phyloP scores from a whole-genome alignment of 345 rosid genomes.

The Moringa oleifera region DNA sequence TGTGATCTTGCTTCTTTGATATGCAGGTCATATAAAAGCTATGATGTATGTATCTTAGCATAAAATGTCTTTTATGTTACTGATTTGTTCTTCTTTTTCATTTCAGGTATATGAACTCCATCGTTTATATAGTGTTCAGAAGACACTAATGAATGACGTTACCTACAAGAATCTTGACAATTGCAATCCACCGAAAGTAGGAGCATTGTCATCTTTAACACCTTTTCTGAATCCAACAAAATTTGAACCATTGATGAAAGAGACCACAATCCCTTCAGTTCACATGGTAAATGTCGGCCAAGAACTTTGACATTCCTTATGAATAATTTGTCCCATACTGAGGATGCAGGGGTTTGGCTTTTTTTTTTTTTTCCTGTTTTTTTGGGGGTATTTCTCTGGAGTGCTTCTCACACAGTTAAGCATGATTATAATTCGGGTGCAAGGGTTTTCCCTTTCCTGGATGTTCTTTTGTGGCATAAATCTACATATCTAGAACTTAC shows the following conservation, averaged over 20 bases:
- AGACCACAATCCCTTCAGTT: slow-evolving; percentile 13
- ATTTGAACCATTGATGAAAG: slow-evolving; percentile 10
- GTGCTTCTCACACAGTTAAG: too few species aligned
- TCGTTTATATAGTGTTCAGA: slow-evolving; percentile 30
- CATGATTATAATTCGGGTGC: too few species aligned
- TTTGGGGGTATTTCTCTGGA: too few species aligned
- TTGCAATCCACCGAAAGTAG: slow-evolving; percentile 20
- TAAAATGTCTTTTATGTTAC: slow-evolving; percentile 5
- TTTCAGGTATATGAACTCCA: slow-evolving; percentile 48
- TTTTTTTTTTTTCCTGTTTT: too few species aligned
- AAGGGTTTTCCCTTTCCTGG: too few species aligned
- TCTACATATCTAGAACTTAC: too few species aligned
- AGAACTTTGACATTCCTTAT: background rate
- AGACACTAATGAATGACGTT: slow-evolving; percentile 36
- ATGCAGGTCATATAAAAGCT: background rate
- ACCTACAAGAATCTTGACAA: slow-evolving; percentile 20
- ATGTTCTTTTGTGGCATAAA: too few species aligned
- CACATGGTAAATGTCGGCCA: slow-evolving; percentile 21
- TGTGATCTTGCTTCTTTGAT: background rate
- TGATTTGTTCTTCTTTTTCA: background rate
- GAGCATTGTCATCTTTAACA: background rate
- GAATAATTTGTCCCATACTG: background rate
- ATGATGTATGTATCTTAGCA: background rate
- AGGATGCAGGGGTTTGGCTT: too few species aligned
- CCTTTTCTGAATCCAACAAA: too few species aligned